phyloP scores from a whole-genome alignment of 2,329 filamentous ascomycete species.

The Fusarium robinianum region DNA sequence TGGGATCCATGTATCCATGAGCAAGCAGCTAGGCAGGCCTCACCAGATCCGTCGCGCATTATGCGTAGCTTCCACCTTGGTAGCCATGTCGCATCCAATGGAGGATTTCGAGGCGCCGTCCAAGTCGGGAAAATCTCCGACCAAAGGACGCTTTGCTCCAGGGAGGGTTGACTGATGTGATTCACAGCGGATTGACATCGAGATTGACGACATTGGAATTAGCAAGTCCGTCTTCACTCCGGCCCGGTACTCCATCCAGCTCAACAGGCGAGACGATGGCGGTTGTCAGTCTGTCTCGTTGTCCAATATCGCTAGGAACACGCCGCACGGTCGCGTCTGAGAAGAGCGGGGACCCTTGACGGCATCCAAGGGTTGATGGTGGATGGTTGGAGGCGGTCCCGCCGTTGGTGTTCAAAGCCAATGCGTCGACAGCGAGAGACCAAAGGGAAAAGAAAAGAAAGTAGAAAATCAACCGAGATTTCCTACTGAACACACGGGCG shows the following conservation, averaged over 20 bases:
- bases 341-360: conserved; percentile 14
- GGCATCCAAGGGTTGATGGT: too few relatives aligned
- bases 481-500: conserved; percentile 9
- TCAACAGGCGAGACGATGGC: conserved; percentile 23
- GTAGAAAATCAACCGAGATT: conserved; percentile 4
- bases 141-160: conserved; percentile 5
- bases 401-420: too few relatives aligned
- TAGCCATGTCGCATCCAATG: conserved; percentile 9
- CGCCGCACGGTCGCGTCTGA: conserved; percentile 12
- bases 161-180: conserved; percentile 24
- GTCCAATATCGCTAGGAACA: conserved; percentile 30
- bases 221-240: conserved; percentile 17
- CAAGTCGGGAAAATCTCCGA: conserved; percentile 27
- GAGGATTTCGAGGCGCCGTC: conserved; percentile 14
- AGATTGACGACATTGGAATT: conserved; percentile 32
- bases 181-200: conserved; percentile 25
- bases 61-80: not conserved
- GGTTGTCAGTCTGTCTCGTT: conserved; percentile 25
- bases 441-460: not conserved
- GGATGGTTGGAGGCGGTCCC: not conserved
- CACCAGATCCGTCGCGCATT: conserved; percentile 10
- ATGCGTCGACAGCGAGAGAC: conserved; percentile 16
- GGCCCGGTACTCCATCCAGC: conserved; percentile 12
- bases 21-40: conserved; percentile 1
- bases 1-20: conserved; percentile 6